phyloP scores from a whole-genome alignment of 257 asterid species.

The Rubia yunnanensis region DNA sequence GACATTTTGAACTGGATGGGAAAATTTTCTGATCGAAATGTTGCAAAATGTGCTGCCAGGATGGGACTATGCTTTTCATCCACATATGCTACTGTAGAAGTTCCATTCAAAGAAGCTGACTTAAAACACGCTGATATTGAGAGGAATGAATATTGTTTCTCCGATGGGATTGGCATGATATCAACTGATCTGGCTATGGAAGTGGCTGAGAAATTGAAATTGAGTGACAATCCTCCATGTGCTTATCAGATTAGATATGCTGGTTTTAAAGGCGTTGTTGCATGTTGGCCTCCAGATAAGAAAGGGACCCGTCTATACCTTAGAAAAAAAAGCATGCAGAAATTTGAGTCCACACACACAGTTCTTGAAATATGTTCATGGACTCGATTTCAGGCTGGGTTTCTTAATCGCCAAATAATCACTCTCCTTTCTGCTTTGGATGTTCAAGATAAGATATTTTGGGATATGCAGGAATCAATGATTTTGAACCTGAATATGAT shows the following conservation, averaged over 20 bases:
- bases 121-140: constrained; percentile 37
- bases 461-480: constrained; percentile 80
- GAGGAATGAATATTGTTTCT: constrained; percentile 59
- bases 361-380: constrained; percentile 90
- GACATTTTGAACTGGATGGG: constrained; percentile 83
- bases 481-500: constrained; percentile 49
- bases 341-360: constrained; percentile 65
- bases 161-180: constrained; percentile 86
- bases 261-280: constrained; percentile 84
- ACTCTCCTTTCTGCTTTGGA: constrained; percentile 75
- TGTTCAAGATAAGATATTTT: constrained; percentile 49
- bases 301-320: constrained; percentile 39
- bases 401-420: constrained; percentile 75
- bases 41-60: constrained; percentile 91
- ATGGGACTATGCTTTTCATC: constrained; percentile 97
- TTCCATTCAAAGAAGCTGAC: constrained; percentile 35
- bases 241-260: constrained; percentile 92
- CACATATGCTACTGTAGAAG: constrained; percentile 83
- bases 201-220: constrained; percentile 68
- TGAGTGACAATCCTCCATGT: constrained; percentile 49
- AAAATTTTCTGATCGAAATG: constrained; percentile 40
- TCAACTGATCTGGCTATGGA: constrained; percentile 58
- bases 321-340: constrained; percentile 65
- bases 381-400: constrained; percentile 86
- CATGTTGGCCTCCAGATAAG: constrained; percentile 56